phyloP scores from a whole-genome alignment of 2,329 filamentous ascomycete genomes.

The Scytalidium lignicola region DNA sequence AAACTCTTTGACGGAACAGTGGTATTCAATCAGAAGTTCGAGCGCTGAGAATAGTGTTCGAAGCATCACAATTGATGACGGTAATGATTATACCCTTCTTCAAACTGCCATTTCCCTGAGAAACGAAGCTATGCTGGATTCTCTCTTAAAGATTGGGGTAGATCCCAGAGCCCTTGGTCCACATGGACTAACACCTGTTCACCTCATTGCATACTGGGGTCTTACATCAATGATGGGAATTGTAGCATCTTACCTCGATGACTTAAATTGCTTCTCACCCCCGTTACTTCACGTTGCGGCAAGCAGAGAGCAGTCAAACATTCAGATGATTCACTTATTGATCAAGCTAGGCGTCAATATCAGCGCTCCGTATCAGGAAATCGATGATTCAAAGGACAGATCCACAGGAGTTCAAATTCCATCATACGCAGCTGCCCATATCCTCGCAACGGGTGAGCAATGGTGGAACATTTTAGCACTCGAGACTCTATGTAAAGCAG shows the following conservation, averaged over 20 bases:
- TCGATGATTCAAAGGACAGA: not conserved
- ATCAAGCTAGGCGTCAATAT: conserved; percentile 2
- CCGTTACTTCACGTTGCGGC: conserved; percentile 4
- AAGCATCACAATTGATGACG: too few species aligned
- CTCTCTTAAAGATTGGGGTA: too few species aligned
- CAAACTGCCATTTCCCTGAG: not conserved
- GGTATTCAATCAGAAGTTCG: too few species aligned
- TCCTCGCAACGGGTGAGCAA: conserved; percentile 1
- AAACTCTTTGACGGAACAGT: too few species aligned
- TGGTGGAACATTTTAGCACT: conserved; percentile 3
- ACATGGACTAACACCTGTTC: not conserved
- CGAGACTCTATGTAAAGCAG: not conserved
- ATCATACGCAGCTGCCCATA: not conserved
- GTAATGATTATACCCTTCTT: too few species aligned
- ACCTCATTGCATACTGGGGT: conserved; percentile 1
- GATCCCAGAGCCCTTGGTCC: not conserved
- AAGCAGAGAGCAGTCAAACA: not conserved
- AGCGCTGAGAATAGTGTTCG: too few species aligned
- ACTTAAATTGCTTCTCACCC: conserved; percentile 3
- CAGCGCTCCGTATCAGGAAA: not conserved
- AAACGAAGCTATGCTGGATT: not conserved
- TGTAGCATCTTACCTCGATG: conserved; percentile 1
- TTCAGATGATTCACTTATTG: conserved; percentile 4
- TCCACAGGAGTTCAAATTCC: too few species aligned
- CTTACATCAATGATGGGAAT: conserved; percentile 2